These are phyloP conservation scores for Endotrypanum monterogeii DNA, from an alignment of 208 protist genomes.

Conservation along the genomic window DNA sequence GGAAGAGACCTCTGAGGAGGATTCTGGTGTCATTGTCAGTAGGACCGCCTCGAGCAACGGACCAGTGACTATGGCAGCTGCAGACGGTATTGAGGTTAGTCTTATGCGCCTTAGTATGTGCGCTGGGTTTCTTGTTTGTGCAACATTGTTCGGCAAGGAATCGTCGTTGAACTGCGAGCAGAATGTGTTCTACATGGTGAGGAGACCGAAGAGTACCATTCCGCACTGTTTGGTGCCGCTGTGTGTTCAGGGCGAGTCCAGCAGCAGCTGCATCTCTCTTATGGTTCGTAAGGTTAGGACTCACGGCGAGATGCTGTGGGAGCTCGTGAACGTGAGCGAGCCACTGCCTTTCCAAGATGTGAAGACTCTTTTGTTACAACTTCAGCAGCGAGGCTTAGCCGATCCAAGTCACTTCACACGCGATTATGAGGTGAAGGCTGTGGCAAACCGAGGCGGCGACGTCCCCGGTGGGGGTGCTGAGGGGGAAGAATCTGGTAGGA, in stretches of 20 bases:
- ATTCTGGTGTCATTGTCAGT: constrained; percentile 18
- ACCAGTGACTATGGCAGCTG: constrained; percentile 51
- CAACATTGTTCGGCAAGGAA: constrained; percentile 63
- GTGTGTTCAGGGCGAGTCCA: constrained; percentile 24
- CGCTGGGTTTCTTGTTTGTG: constrained; percentile 52
- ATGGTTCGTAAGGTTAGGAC: constrained; percentile 69
- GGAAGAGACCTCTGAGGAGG: constrained; percentile 21
- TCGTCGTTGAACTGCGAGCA: constrained; percentile 29
- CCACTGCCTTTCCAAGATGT: constrained; percentile 49
- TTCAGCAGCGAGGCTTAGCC: constrained; percentile 58
- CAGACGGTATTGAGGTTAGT: constrained; percentile 64
- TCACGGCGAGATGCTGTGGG: constrained; percentile 57
- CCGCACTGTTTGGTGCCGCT: constrained; percentile 67
- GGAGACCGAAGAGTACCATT: constrained; percentile 32
- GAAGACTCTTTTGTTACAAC: constrained; percentile 47
- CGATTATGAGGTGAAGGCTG: constrained; percentile 38
- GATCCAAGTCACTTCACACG: constrained; percentile 55
- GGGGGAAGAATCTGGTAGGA: constrained; percentile 14
- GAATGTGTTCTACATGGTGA: constrained; percentile 71
- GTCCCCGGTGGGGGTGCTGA: constrained; percentile 9
- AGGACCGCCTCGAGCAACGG: constrained; percentile 28
- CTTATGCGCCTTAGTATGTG: constrained; percentile 51
- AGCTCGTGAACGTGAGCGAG: constrained; percentile 76
- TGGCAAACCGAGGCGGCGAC: constrained; percentile 12
- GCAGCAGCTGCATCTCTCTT: constrained; percentile 53